A percentile compares a stretch with the other conserved stretches of the same genome.
Evolutionary conservation across 441 rosid genomes (phyloP).

Genomic region (Syzygium malaccense): DNA sequence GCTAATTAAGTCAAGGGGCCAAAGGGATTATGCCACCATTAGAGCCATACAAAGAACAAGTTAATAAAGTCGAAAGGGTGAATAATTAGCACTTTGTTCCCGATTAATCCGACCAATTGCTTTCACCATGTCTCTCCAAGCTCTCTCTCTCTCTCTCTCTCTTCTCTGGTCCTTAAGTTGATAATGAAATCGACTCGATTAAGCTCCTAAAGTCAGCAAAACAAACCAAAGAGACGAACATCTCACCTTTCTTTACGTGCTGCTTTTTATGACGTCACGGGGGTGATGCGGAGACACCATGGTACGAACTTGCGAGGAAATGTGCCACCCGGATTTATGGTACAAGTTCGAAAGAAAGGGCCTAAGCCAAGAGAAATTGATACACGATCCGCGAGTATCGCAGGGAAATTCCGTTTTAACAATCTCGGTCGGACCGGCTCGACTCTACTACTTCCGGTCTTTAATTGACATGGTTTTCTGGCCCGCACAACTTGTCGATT

Average conservation of each 20-base stretch:
- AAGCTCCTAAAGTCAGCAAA: neutral
- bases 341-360: neutral
- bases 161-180: neutral
- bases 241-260: neutral
- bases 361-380: neutral
- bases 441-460: no score
- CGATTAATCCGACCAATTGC: constrained; percentile 9
- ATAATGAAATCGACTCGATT: neutral
- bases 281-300: neutral
- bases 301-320: neutral
- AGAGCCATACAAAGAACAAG: constrained; percentile 4
- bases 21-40: constrained; percentile 15
- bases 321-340: accelerated
- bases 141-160: neutral
- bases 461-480: neutral
- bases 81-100: constrained; percentile 5
- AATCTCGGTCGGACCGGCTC: neutral
- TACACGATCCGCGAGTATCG: neutral
- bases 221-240: neutral
- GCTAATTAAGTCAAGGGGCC: neutral
- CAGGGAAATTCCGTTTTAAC: neutral
- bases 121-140: neutral
- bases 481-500: neutral
- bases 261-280: neutral
- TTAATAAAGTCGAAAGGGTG: constrained; percentile 8